Evolutionary conservation across 495 filamentous ascomycete species (phyloP).

Genomic region (Penicillium silybi): DNA sequence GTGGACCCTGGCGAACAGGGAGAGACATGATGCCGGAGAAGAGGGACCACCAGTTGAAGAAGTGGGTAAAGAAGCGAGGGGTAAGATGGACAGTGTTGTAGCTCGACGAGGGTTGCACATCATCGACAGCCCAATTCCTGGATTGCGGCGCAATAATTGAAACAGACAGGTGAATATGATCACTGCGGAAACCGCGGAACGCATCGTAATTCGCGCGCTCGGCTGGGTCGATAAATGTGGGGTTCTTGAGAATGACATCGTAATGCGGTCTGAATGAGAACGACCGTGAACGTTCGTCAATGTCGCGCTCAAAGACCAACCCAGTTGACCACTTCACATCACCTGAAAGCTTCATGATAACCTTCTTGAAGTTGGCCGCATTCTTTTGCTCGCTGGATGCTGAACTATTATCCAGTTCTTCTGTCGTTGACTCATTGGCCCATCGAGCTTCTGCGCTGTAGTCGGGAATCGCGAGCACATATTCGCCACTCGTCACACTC

Average conservation of each 20-base stretch:
- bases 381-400: constrained; percentile 65
- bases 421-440: constrained; percentile 49
- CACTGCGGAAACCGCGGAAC: constrained; percentile 87
- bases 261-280: constrained; percentile 93
- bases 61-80: constrained; percentile 95
- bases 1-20: constrained; percentile 82
- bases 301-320: constrained; percentile 83
- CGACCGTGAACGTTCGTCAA: constrained; percentile 59
- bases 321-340: constrained; percentile 89
- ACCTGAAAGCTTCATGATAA: constrained; percentile 96
- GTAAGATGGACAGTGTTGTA: constrained; percentile 94
- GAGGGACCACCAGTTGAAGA: constrained; percentile 96
- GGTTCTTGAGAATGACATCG: constrained; percentile 79
- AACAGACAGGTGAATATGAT: constrained; percentile 92
- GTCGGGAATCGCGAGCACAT: constrained; percentile 88
- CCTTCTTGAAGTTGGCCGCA: constrained; percentile 86
- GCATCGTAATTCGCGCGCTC: constrained; percentile 71
- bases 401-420: constrained; percentile 59
- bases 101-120: constrained; percentile 68
- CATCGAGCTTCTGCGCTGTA: constrained; percentile 83
- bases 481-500: constrained; percentile 92
- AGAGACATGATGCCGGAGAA: constrained; percentile 95
- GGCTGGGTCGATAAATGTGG: constrained; percentile 60
- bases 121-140: constrained; percentile 68
- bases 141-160: constrained; percentile 79